Conservation (phyloP, 148 eudicot genomes). For the Cornus suecica region DNA sequence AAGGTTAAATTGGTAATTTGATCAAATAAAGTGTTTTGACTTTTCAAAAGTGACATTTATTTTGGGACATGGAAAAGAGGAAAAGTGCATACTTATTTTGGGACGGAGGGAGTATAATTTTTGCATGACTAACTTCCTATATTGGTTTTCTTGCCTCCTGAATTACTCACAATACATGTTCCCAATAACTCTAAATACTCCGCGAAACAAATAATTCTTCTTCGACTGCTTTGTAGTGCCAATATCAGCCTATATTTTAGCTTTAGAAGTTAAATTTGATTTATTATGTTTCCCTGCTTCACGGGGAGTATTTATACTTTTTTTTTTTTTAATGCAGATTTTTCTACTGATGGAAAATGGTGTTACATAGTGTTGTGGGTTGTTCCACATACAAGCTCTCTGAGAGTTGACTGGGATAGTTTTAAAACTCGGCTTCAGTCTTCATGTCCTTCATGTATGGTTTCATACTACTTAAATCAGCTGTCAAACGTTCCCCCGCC, state of each 20-base stretch:
- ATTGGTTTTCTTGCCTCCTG: neutral
- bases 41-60: too few species aligned
- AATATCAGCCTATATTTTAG: too few species aligned
- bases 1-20: too few species aligned
- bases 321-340: constrained; percentile 36
- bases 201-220: neutral
- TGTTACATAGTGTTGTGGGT: constrained; percentile 78
- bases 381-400: constrained; percentile 47
- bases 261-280: neutral
- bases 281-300: neutral
- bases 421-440: constrained; percentile 56
- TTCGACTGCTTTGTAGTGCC: neutral
- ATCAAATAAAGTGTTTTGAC: too few species aligned
- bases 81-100: too few species aligned
- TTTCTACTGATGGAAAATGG: constrained; percentile 84
- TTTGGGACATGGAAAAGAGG: too few species aligned
- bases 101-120: too few species aligned
- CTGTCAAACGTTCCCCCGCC: constrained; percentile 24
- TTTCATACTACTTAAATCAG: constrained; percentile 52
- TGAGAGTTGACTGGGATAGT: constrained; percentile 49
- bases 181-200: neutral
- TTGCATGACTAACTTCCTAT: too few species aligned
- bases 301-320: neutral
- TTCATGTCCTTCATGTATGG: constrained; percentile 58
- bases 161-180: neutral